Evolutionary conservation across 2,329 filamentous ascomycete genomes (phyloP).

Genomic region (Microcyclospora pomicola): DNA sequence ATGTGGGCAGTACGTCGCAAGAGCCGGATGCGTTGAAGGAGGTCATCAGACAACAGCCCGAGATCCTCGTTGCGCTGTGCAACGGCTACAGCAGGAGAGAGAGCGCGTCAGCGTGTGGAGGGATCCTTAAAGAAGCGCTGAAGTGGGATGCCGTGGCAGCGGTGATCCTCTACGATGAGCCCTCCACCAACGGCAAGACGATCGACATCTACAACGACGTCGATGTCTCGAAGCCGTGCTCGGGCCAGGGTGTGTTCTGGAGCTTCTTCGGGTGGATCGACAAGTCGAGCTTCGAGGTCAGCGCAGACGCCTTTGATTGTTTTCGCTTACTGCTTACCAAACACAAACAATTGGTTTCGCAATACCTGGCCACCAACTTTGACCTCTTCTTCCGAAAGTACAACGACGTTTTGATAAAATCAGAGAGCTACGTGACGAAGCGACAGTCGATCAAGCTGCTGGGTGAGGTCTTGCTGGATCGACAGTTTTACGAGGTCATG

Average conservation of each 20-base stretch:
- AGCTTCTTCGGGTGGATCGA: slow-evolving; percentile 96
- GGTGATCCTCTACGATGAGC: slow-evolving; percentile 86
- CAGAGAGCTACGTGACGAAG: slow-evolving; percentile 94
- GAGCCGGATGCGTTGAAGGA: slow-evolving; percentile 80
- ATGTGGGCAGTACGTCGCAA: slow-evolving; percentile 46
- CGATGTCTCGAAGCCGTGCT: slow-evolving; percentile 60
- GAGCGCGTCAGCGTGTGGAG: slow-evolving; percentile 81
- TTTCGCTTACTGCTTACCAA: slow-evolving; percentile 90
- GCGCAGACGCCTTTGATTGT: slow-evolving; percentile 92
- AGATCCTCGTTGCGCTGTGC: slow-evolving; percentile 78
- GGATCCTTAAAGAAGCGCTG: slow-evolving; percentile 73
- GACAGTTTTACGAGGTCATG: slow-evolving; percentile 97
- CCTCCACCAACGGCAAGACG: slow-evolving; percentile 55
- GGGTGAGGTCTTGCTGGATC: slow-evolving; percentile 84
- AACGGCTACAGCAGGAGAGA: slow-evolving; percentile 81
- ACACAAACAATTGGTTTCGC: slow-evolving; percentile 80
- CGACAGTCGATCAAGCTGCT: slow-evolving; percentile 94
- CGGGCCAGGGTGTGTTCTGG: slow-evolving; percentile 83
- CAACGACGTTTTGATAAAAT: slow-evolving; percentile 76
- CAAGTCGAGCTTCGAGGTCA: slow-evolving; percentile 89
- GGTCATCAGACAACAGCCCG: slow-evolving; percentile 71
- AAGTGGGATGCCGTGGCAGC: slow-evolving; percentile 87
- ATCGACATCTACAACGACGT: slow-evolving; percentile 53
- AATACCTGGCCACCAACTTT: slow-evolving; percentile 81
- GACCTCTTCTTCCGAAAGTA: slow-evolving; percentile 86